Conservation (phyloP, 2,329 filamentous ascomycete genomes). For the Colletotrichum liriopes region DNA sequence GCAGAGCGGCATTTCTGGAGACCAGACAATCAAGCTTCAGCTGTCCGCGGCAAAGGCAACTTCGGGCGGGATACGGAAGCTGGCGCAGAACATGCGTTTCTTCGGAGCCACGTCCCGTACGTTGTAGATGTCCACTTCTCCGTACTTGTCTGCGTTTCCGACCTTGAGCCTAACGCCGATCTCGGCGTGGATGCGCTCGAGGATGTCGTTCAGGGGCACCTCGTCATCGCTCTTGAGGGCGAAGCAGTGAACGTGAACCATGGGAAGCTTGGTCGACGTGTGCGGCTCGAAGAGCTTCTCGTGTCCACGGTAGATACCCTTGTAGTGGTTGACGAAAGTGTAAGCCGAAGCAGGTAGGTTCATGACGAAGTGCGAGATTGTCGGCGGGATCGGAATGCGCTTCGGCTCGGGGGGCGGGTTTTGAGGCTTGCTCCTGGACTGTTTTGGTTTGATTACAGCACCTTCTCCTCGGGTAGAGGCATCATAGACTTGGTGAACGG, state of each 20-base stretch:
- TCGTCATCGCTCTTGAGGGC: conserved; percentile 85
- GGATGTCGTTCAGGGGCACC: conserved; percentile 68
- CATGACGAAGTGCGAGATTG: conserved; percentile 96
- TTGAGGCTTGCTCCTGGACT: conserved; percentile 55
- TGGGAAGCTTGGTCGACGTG: conserved; percentile 76
- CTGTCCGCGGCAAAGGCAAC: conserved; percentile 78
- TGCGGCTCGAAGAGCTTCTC: conserved; percentile 76
- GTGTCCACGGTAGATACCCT: conserved; percentile 83
- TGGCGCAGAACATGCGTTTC: conserved; percentile 98
- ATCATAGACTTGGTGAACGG: conserved; percentile 73
- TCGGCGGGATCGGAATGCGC: conserved; percentile 74
- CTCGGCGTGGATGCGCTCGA: conserved; percentile 57
- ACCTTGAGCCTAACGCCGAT: conserved; percentile 59
- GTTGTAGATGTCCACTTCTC: conserved; percentile 72
- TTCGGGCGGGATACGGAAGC: conserved; percentile 85
- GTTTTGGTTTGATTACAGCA: conserved; percentile 67
- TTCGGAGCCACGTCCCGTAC: conserved; percentile 92
- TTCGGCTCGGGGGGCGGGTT: conserved; percentile 55
- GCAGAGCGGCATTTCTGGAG: not conserved
- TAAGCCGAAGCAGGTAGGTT: conserved; percentile 94
- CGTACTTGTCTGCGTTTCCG: conserved; percentile 63
- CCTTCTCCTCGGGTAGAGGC: conserved; percentile 68
- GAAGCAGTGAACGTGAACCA: conserved; percentile 97
- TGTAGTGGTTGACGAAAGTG: conserved; percentile 83
- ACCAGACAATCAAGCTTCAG: not conserved